phyloP scores from a whole-genome alignment of 352 stramenopile genomes.

The Pythium dissimile region DNA sequence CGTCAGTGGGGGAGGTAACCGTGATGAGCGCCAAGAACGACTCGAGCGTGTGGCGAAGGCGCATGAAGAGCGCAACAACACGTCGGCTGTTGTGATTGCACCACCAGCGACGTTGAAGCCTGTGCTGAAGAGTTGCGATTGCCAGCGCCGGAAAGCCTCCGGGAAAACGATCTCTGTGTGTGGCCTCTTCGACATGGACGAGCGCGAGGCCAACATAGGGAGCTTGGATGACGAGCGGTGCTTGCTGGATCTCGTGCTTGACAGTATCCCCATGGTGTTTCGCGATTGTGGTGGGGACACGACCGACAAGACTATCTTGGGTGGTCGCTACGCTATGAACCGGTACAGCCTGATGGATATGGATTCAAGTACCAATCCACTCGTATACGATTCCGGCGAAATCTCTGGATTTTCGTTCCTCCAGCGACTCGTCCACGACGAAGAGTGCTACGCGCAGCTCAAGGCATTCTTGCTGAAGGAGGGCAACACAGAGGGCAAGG shows the following conservation, averaged over 20 bases:
- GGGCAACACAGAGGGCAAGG: conserved; percentile 41
- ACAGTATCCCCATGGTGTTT: conserved; percentile 86
- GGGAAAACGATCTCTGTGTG: conserved; percentile 46
- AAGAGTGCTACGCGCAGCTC: conserved; percentile 84
- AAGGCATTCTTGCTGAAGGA: conserved; percentile 75
- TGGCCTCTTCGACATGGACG: conserved; percentile 77
- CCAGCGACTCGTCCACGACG: conserved; percentile 84
- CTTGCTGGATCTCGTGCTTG: conserved; percentile 74
- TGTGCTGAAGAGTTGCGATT: conserved; percentile 26
- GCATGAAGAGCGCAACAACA: conserved; percentile 69
- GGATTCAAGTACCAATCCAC: conserved; percentile 27
- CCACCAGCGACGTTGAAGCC: conserved; percentile 6
- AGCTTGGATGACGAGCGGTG: conserved; percentile 76
- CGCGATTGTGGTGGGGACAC: conserved; percentile 82
- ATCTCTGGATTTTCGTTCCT: conserved; percentile 78
- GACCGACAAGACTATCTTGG: conserved; percentile 83
- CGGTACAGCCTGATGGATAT: conserved; percentile 39
- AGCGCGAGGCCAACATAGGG: conserved; percentile 66
- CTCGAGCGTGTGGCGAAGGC: conserved; percentile 59
- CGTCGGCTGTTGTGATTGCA: conserved; percentile 7
- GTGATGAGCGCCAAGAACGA: conserved; percentile 65
- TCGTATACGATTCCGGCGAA: conserved; percentile 63
- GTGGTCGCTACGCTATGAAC: conserved; percentile 76
- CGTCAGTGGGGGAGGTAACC: conserved; percentile 39
- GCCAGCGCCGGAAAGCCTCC: conserved; percentile 13